These are phyloP conservation scores for Skeletonema grethae DNA, from an alignment of 108 stramenopile species.

Conservation along the genomic window DNA sequence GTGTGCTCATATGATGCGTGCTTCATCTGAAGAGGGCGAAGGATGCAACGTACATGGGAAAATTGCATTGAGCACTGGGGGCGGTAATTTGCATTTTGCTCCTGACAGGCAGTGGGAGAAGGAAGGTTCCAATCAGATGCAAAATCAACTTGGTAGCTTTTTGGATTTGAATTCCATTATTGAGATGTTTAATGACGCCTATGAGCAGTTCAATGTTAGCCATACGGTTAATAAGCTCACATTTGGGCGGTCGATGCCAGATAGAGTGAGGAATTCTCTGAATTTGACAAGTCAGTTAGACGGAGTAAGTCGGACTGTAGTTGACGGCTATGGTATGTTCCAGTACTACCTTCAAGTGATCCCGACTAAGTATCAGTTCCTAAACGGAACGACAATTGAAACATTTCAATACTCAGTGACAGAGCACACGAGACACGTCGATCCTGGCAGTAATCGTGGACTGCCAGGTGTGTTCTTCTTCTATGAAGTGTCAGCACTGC, in stretches of 20 bases:
- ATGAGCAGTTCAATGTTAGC: slow-evolving; percentile 90
- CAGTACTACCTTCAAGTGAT: slow-evolving; percentile 96
- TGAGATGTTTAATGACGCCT: slow-evolving; percentile 59
- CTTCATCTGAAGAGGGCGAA: slow-evolving; percentile 69
- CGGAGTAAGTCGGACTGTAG: slow-evolving; percentile 57
- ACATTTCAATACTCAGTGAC: slow-evolving; percentile 97
- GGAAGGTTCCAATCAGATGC: slow-evolving; percentile 27
- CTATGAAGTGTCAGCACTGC: slow-evolving; percentile 94
- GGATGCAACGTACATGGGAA: slow-evolving; percentile 93
- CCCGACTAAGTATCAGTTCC: slow-evolving; percentile 85
- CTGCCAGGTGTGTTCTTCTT: slow-evolving; percentile 97
- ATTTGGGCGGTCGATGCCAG: slow-evolving; percentile 83
- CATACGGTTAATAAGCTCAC: slow-evolving; percentile 89
- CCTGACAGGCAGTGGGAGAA: slow-evolving; percentile 76
- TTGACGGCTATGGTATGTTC: slow-evolving; percentile 89
- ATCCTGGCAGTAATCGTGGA: slow-evolving; percentile 85
- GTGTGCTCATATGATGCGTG: slow-evolving; percentile 45
- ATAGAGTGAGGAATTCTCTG: slow-evolving; percentile 29
- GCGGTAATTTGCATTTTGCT: slow-evolving; percentile 96
- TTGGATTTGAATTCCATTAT: slow-evolving; percentile 33
- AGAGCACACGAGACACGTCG: slow-evolving; percentile 94
- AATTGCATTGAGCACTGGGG: slow-evolving; percentile 81
- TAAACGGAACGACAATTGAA: slow-evolving; percentile 78
- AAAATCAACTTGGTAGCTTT: slow-evolving; percentile 12
- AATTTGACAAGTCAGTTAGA: slow-evolving; percentile 76